Percentiles rank a stretch among this genome's conserved stretches.
Conservation (phyloP, 2,329 filamentous ascomycete genomes). For the Pyrenophora tritici-repentis region DNA sequence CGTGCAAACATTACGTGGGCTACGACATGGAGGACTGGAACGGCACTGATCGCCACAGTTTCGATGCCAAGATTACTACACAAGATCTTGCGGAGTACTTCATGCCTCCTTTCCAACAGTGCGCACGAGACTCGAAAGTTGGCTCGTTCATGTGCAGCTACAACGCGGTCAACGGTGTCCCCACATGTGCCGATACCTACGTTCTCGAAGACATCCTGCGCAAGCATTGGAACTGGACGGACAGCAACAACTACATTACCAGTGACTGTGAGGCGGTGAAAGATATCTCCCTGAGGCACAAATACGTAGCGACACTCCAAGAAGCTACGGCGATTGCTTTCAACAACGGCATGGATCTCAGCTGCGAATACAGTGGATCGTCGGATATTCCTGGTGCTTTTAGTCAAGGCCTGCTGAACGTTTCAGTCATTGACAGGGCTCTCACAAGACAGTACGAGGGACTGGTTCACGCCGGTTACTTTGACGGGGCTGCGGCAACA, state of each 20-base stretch:
- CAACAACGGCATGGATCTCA: constrained; percentile 59
- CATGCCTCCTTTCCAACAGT: constrained; percentile 65
- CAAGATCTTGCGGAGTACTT: constrained; percentile 73
- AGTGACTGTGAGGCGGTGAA: constrained; percentile 68
- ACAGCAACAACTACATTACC: constrained; percentile 65
- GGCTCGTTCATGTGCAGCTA: constrained; percentile 61
- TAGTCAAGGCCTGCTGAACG: constrained; percentile 42
- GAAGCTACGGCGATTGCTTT: constrained; percentile 55
- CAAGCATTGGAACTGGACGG: constrained; percentile 68
- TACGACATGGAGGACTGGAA: constrained; percentile 39
- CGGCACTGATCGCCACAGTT: constrained; percentile 50
- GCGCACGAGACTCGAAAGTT: constrained; percentile 52
- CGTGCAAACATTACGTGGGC: constrained; percentile 53
- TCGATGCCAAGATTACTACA: constrained; percentile 60
- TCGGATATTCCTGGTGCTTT: constrained; percentile 21
- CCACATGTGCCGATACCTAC: constrained; percentile 66
- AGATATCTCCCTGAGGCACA: constrained; percentile 61
- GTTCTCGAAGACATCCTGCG: constrained; percentile 67
- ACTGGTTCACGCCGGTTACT: constrained; percentile 63
- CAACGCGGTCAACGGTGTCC: constrained; percentile 68
- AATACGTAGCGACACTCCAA: constrained; percentile 46
- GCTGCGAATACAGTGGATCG: constrained; percentile 55
- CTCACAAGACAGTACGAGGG: constrained; percentile 60
- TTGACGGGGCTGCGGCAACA: constrained; percentile 59
- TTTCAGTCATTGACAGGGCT: constrained; percentile 55